These are phyloP conservation scores for Thraustochytrium striatum DNA, from an alignment of 352 stramenopile species.

Conservation along the genomic window DNA sequence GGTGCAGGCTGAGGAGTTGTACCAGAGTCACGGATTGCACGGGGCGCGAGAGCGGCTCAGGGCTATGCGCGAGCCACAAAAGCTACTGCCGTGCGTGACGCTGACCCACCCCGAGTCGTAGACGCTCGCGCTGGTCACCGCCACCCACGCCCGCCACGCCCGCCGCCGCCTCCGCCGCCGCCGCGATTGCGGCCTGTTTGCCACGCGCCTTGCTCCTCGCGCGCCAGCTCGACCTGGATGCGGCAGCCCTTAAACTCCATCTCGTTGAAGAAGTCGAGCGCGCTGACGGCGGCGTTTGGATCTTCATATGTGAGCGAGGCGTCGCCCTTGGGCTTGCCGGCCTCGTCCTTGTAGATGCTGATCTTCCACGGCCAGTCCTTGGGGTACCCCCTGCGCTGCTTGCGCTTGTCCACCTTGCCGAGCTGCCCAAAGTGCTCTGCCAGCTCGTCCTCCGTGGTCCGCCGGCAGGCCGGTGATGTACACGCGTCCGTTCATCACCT, in stretches of 20 bases:
- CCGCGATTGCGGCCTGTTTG: neutral
- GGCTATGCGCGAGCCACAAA: neutral
- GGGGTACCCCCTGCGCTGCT: conserved; percentile 77
- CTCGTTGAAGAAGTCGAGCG: conserved; percentile 75
- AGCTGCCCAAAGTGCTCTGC: conserved; percentile 76
- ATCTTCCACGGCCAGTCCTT: conserved; percentile 82
- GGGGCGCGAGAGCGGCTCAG: neutral
- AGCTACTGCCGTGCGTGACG: neutral
- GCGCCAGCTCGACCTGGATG: neutral
- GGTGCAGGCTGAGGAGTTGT: neutral
- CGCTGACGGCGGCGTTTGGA: conserved; percentile 69
- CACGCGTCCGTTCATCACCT: conserved; percentile 60
- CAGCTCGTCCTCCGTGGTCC: conserved; percentile 69
- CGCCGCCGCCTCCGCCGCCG: too few species aligned
- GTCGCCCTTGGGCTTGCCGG: conserved; percentile 69
- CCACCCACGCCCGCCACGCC: too few species aligned
- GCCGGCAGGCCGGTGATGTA: conserved; percentile 75
- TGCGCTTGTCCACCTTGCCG: conserved; percentile 71
- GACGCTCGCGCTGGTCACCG: too few species aligned
- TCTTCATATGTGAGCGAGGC: conserved; percentile 77
- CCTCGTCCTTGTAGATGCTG: conserved; percentile 74
- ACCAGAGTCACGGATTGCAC: neutral
- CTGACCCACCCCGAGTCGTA: neutral
- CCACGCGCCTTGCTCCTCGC: neutral
- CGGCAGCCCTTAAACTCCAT: conserved; percentile 43